Base-by-base conservation (phyloP, 2,329 filamentous ascomycete species). In the Corynespora cassiicola region DNA sequence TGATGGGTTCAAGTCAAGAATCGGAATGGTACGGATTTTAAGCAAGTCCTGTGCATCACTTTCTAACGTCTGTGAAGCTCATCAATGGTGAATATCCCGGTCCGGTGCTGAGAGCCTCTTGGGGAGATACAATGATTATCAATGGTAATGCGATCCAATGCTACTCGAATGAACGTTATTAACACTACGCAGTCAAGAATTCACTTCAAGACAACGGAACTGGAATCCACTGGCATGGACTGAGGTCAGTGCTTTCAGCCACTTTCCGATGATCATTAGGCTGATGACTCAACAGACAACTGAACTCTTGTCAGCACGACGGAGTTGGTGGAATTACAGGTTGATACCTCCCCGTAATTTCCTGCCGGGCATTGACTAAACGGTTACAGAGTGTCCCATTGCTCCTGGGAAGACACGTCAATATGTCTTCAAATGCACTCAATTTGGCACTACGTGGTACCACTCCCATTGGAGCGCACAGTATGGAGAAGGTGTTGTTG, bases 321-420 rank as follows among this genome's bases (percentile, higher is more conserved):
- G 83, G 83, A 36, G 80, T 84, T 4, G 67, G 68, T 18, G 75
- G 74, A 28, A 51, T 51, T 17, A 53, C 49, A 6, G 44, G 44
- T 47, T 28, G 29, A 31, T 11, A 21, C 14, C 10, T 4, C 24
- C 9, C 18, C 22, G 2, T 34, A 2, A 21, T 22, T 16, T 11
- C 14, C 4, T 16, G 5, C 17, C 12, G 10, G 3, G 15, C 11
- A 11, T n/a, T 17, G 76, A 2, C 36, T 43, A 29, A 47, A 11
- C n/a, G 7, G 33, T 54, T 17, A 50, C 42, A 17, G 84, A 89
- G 61, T 89, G 86, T 48, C 85, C 86, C 1, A 82, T 87, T 44
- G 72, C 82, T 4, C 84, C 85, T 0, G 79, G 79, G 0, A 63
- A 75, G 5, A 70, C 70, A 2, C 72, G 75, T 28, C 82, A 77